phyloP scores from a whole-genome alignment of 192 early-diverging fungal genomes.

The Dissophora ornata region DNA sequence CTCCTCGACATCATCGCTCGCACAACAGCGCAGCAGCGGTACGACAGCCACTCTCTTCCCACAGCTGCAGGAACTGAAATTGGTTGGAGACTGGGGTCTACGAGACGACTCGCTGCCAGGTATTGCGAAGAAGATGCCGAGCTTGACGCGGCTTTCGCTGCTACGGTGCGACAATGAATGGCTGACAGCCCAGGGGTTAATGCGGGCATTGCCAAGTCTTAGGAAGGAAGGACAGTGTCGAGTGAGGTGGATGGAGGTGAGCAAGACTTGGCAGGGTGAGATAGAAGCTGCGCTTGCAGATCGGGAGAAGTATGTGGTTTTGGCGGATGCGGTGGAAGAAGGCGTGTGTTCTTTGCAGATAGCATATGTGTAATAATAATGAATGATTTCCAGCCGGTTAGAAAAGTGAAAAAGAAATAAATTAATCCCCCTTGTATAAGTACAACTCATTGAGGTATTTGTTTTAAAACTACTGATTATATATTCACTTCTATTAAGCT shows the following conservation, averaged over 20 bases:
- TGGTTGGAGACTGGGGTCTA: slow-evolving; percentile 44
- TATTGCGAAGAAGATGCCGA: slow-evolving; percentile 25
- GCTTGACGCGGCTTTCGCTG: slow-evolving; percentile 21
- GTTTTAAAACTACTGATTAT: too few species aligned
- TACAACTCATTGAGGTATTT: too few species aligned
- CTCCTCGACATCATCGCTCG: too few species aligned
- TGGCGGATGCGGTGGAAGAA: neutral
- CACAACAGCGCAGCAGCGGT: neutral
- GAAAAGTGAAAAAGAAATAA: too few species aligned
- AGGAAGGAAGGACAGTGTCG: neutral
- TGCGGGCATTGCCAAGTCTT: slow-evolving; percentile 11
- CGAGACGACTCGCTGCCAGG: slow-evolving; percentile 13
- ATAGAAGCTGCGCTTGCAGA: slow-evolving; percentile 2
- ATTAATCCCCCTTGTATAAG: too few species aligned
- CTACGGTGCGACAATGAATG: slow-evolving; percentile 32
- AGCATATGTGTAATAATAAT: neutral
- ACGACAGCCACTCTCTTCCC: neutral
- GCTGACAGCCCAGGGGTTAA: slow-evolving; percentile 23
- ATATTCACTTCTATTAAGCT: too few species aligned
- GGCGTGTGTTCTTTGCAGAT: slow-evolving; percentile 1
- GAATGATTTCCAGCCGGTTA: too few species aligned
- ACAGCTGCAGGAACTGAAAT: slow-evolving; percentile 24
- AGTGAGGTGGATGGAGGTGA: slow-evolving; percentile 11
- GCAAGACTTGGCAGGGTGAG: slow-evolving; percentile 32
- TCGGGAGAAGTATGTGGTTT: slow-evolving; percentile 1